Evolutionary conservation across 805 yeast species (phyloP), one percentile per base, ranked within the genome.

Genomic region (Pichia cephalocereana): DNA sequence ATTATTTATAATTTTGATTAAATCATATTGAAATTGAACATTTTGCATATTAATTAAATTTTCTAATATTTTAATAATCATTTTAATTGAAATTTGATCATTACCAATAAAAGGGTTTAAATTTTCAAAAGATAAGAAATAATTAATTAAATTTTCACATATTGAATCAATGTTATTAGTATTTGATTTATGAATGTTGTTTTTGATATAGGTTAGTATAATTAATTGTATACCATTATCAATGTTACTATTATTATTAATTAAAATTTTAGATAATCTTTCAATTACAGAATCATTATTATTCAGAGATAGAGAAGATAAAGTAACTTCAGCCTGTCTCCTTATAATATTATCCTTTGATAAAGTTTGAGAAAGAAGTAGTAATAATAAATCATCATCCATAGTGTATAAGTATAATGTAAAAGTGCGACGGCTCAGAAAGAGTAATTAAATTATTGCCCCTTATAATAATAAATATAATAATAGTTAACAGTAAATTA

Each of bases 1-100:
- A 23, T 23, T 5, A 23, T 23, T 52, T 45, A 79, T 77, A 41
- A 61, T 57, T 46, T 74, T 75, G 17, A 78, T 60, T 12, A 83
- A 63, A 12, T 71, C 69, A 3, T 77, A 75, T 43, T 60, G 64
- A 87, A 89, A 83, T 7, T 56, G 60, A 8, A 40, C 15, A 23
- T 77, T 80, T 4, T 30, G 17, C 36, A 68, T 63, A 47, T 67
- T 64, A 50, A 83, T 61, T 10, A 83, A 78, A 40, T 68, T 70
- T 59, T 79, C 74, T 42, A 83, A 64, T 0, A 85, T 75, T 30
- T 77, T 76, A 17, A 81, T 65, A 14, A 38, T 17, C 47, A 48
- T 44, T 38, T 40, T 48, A 5, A 48, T 26, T 5, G 44, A n/a
- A 2, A 38, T 4, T 15, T 44, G 38, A 18, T 48, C 37, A 8